Evolutionary conservation across 345 rosid species (phyloP).

Genomic region (Anastatica hierochuntica): DNA sequence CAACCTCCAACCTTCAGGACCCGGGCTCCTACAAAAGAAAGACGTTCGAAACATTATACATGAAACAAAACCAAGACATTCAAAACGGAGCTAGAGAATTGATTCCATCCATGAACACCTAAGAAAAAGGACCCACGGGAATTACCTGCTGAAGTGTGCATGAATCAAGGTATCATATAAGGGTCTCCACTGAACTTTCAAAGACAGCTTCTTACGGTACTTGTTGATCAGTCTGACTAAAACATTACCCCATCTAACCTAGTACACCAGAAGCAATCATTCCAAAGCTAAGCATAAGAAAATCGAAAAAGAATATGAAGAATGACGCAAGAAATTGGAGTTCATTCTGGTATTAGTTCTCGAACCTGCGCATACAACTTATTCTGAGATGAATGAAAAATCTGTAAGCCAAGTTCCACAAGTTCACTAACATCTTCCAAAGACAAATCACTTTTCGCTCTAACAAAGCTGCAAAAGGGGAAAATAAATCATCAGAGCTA

Average conservation of each 20-base stretch:
- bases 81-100: neutral
- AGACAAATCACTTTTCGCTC: conserved; percentile 81
- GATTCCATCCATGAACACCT: neutral
- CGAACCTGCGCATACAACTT: conserved; percentile 85
- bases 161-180: conserved; percentile 75
- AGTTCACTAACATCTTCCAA: conserved; percentile 66
- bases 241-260: conserved; percentile 96
- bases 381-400: conserved; percentile 58
- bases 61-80: conserved; percentile 2
- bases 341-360: conserved; percentile 2
- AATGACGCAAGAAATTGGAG: conserved; percentile 5
- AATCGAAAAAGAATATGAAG: neutral
- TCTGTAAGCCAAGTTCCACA: conserved; percentile 55
- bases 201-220: conserved; percentile 60
- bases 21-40: conserved; percentile 54
- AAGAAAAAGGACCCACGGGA: neutral
- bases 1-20: conserved; percentile 97
- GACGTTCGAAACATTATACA: neutral
- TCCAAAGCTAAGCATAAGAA: conserved; percentile 7
- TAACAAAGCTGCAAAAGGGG: conserved; percentile 50
- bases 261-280: conserved; percentile 20
- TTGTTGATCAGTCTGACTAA: conserved; percentile 70
- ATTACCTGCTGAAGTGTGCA: conserved; percentile 85
- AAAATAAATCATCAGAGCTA: neutral
- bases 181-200: conserved; percentile 84